Conservation (phyloP, 2,329 filamentous ascomycete species). For the Pseudocercospora macadamiae region DNA sequence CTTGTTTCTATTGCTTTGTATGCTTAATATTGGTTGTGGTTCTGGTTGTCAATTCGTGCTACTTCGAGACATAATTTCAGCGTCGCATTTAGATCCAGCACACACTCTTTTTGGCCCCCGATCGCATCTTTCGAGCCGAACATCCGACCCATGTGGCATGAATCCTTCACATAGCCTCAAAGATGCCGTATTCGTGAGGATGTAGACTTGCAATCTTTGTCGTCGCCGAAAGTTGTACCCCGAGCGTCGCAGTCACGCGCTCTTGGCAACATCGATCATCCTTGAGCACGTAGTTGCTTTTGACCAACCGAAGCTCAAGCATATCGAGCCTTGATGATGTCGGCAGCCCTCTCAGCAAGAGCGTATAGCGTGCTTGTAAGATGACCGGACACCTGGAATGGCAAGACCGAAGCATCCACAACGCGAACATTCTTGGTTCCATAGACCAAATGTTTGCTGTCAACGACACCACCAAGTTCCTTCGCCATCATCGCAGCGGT, state of each 20-base stretch:
- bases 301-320: not conserved
- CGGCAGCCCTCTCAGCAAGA: slow-evolving; percentile 35
- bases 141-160: no score
- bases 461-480: slow-evolving; percentile 31
- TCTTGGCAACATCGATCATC: not conserved
- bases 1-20: not conserved
- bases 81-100: no score
- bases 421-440: slow-evolving; percentile 26
- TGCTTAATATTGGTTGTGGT: no score
- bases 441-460: slow-evolving; percentile 29
- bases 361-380: slow-evolving; percentile 31
- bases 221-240: not conserved
- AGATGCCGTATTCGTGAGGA: no score
- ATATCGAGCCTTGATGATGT: slow-evolving; percentile 31
- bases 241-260: not conserved
- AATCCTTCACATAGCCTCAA: no score
- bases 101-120: no score
- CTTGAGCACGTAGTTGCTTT: not conserved
- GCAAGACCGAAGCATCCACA: slow-evolving; percentile 35
- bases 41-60: no score
- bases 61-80: no score
- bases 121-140: no score
- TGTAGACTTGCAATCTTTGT: not conserved
- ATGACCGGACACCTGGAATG: slow-evolving; percentile 25
- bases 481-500: slow-evolving; percentile 33